Conservation (phyloP, 1,284 basidiomycete species). For the Melampsora americana region DNA sequence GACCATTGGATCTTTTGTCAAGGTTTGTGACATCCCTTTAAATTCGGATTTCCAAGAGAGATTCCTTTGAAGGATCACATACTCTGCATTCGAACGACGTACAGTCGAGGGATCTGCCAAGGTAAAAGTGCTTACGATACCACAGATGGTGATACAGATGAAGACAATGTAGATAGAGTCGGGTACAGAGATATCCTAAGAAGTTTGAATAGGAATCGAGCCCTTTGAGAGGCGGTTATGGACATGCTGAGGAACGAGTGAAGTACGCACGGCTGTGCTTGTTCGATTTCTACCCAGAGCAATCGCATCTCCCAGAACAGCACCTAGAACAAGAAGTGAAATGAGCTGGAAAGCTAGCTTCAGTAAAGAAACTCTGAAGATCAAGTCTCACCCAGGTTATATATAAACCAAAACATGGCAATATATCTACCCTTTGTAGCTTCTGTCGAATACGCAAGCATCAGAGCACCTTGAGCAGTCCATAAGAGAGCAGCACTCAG, state of each 20-base stretch:
- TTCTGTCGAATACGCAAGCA: constrained; percentile 73
- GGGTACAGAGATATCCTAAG: constrained; percentile 30
- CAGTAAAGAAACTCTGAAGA: not conserved
- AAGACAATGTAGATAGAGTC: constrained; percentile 48
- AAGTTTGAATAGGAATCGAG: not conserved
- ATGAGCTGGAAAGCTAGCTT: too few species aligned
- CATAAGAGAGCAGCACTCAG: constrained; percentile 73
- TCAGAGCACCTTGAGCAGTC: constrained; percentile 67
- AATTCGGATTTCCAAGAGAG: constrained; percentile 50
- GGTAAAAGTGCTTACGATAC: constrained; percentile 28
- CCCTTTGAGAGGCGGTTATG: not conserved
- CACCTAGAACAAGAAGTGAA: constrained; percentile 12
- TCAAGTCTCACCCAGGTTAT: constrained; percentile 26
- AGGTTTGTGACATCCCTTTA: constrained; percentile 46
- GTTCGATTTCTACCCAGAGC: constrained; percentile 26
- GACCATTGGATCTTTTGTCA: constrained; percentile 47
- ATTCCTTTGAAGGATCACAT: constrained; percentile 47
- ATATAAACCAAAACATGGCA: constrained; percentile 68
- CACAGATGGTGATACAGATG: constrained; percentile 46
- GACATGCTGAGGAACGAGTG: not conserved
- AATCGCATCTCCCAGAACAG: constrained; percentile 41
- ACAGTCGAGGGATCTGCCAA: constrained; percentile 44
- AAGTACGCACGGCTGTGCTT: constrained; percentile 14
- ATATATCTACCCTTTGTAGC: constrained; percentile 72
- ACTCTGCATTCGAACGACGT: constrained; percentile 47